Conservation (phyloP, 371 early-diverging fungal species). For the Apophysomyces sp. region DNA sequence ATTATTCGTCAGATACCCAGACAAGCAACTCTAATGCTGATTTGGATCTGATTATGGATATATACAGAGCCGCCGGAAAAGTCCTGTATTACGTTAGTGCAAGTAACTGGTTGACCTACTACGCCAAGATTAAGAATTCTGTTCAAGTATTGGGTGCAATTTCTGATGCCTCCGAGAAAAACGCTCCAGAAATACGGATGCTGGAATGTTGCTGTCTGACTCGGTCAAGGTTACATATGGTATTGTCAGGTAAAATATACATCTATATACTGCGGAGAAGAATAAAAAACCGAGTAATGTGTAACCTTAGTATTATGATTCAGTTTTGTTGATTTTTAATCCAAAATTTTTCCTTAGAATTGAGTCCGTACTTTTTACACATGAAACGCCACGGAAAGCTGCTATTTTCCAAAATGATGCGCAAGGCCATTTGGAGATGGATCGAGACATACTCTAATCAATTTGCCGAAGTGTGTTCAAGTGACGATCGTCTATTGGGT, state of each 20-base stretch:
- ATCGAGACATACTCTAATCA: conserved; percentile 75
- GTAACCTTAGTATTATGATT: too few species aligned
- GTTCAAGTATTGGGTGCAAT: conserved; percentile 51
- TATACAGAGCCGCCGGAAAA: conserved; percentile 68
- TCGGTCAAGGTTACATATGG: conserved; percentile 59
- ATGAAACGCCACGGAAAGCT: conserved; percentile 68
- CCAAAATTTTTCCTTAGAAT: conserved; percentile 38
- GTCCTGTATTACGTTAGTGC: conserved; percentile 80
- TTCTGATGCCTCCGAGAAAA: conserved; percentile 55
- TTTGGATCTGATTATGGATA: conserved; percentile 51
- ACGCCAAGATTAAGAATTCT: conserved; percentile 63
- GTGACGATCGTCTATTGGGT: conserved; percentile 62
- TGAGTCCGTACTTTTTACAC: conserved; percentile 61
- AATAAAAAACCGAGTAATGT: background rate
- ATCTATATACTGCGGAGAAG: background rate
- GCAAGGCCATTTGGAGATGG: conserved; percentile 86
- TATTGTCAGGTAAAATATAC: conserved; percentile 58
- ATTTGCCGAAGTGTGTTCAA: conserved; percentile 64
- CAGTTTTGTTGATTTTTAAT: background rate
- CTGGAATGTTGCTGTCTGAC: conserved; percentile 77
- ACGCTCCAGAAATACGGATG: conserved; percentile 69
- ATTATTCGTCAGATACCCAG: conserved; percentile 9
- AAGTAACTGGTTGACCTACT: conserved; percentile 80
- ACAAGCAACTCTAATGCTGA: conserved; percentile 19
- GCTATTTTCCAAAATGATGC: conserved; percentile 64